Conservation (phyloP, 2,329 filamentous ascomycete species). For the Aspergillus sp. region DNA sequence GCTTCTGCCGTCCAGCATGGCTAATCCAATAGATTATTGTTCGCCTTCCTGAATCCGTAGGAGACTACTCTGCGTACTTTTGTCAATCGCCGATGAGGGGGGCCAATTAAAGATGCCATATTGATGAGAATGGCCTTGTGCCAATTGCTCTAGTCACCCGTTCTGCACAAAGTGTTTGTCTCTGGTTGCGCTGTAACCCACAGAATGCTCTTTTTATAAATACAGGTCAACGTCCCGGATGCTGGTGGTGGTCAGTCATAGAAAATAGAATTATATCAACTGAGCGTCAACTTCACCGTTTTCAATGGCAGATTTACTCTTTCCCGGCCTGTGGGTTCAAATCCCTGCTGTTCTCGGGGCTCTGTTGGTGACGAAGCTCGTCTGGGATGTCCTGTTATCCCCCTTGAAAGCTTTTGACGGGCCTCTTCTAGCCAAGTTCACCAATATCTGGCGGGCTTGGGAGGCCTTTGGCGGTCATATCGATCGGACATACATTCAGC, state of each 20-base stretch:
- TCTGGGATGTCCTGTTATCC: conserved; percentile 4
- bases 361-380: not conserved
- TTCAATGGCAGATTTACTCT: conserved; percentile 3
- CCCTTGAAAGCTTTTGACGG: conserved; percentile 8
- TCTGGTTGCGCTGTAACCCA: not conserved
- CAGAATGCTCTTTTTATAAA: not conserved
- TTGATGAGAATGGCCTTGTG: too few relatives aligned
- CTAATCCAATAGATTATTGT: too few relatives aligned
- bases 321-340: not conserved
- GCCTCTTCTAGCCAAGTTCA: conserved; percentile 9
- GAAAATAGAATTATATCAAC: not conserved
- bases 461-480: conserved; percentile 8
- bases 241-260: not conserved
- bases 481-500: conserved; percentile 20
- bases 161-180: too few relatives aligned
- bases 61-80: too few relatives aligned
- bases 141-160: too few relatives aligned
- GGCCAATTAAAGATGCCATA: too few relatives aligned
- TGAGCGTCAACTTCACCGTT: not conserved
- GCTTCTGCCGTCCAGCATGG: too few relatives aligned
- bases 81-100: too few relatives aligned
- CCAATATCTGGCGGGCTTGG: conserved; percentile 12
- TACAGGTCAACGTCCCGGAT: not conserved
- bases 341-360: not conserved
- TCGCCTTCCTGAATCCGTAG: too few relatives aligned